Conservation (phyloP, 148 eudicot genomes). For the Suaeda aralocaspica region DNA sequence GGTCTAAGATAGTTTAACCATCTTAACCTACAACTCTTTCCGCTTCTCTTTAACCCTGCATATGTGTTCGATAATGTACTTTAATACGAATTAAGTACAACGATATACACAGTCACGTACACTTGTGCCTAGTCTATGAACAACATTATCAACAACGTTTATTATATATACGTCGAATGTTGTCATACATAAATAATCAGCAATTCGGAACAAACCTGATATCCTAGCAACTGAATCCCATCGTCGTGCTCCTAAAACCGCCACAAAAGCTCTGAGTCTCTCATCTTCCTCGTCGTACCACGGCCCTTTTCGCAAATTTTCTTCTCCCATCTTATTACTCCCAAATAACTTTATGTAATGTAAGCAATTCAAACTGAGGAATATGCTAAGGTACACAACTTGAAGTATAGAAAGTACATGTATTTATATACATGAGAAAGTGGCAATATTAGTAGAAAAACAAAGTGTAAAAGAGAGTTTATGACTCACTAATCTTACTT, state of each 20-base stretch:
- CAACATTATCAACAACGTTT: too few species aligned
- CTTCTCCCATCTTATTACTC: slow-evolving; percentile 20
- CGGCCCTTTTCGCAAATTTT: slow-evolving; percentile 44
- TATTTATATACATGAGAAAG: not conserved
- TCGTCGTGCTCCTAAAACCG: slow-evolving; percentile 45
- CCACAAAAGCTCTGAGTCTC: slow-evolving; percentile 30
- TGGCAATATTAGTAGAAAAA: not conserved
- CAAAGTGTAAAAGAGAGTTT: not conserved
- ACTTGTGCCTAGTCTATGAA: too few species aligned
- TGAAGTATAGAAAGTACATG: too few species aligned
- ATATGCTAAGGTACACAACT: not conserved
- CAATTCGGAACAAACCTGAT: slow-evolving; percentile 38
- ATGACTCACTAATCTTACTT: slow-evolving; percentile 5
- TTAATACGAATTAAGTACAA: too few species aligned
- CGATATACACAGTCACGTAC: too few species aligned
- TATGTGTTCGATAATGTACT: not conserved
- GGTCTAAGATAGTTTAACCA: slow-evolving; percentile 74
- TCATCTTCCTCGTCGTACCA: slow-evolving; percentile 60
- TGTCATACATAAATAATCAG: not conserved
- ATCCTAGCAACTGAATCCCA: slow-evolving; percentile 71
- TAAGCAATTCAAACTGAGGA: not conserved
- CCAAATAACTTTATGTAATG: not conserved
- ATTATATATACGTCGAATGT: too few species aligned
- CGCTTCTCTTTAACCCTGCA: slow-evolving; percentile 60
- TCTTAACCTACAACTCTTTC: slow-evolving; percentile 69